These are phyloP conservation scores for Byssochlamys sp. DNA, from an alignment of 2,329 filamentous ascomycete species.

Conservation along the genomic window DNA sequence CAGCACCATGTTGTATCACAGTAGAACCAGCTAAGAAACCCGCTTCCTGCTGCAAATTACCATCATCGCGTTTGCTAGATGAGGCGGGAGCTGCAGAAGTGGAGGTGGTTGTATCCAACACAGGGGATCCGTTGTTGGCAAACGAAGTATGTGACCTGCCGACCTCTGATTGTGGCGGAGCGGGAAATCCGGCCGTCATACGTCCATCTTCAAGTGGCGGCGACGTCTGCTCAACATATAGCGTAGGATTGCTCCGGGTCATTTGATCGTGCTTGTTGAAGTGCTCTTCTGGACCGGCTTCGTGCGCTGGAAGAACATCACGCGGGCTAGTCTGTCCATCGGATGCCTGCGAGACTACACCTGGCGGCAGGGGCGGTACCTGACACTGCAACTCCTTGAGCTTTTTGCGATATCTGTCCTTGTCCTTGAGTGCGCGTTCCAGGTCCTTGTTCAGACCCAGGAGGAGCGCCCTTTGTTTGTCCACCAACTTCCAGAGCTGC, in stretches of 20 bases:
- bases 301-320: not conserved
- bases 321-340: not conserved
- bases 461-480: slow-evolving; percentile 92
- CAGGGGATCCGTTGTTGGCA: not conserved
- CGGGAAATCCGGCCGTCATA: not conserved
- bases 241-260: not conserved
- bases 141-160: not conserved
- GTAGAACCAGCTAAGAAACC: slow-evolving; percentile 2
- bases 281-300: not conserved
- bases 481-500: slow-evolving; percentile 88
- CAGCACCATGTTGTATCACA: not conserved
- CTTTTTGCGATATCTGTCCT: slow-evolving; percentile 85
- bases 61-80: not conserved
- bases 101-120: not conserved
- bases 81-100: not conserved
- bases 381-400: slow-evolving; percentile 62
- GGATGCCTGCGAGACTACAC: slow-evolving; percentile 8
- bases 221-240: not conserved
- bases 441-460: slow-evolving; percentile 88
- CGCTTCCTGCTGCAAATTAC: not conserved
- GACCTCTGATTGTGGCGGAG: not conserved
- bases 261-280: not conserved
- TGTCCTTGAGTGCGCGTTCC: slow-evolving; percentile 82
- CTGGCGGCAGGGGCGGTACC: slow-evolving; percentile 28
- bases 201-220: not conserved